Percentiles rank a stretch among this genome's conserved stretches.
phyloP scores from a whole-genome alignment of 2,329 filamentous ascomycete genomes.

The Coniella lustricola region DNA sequence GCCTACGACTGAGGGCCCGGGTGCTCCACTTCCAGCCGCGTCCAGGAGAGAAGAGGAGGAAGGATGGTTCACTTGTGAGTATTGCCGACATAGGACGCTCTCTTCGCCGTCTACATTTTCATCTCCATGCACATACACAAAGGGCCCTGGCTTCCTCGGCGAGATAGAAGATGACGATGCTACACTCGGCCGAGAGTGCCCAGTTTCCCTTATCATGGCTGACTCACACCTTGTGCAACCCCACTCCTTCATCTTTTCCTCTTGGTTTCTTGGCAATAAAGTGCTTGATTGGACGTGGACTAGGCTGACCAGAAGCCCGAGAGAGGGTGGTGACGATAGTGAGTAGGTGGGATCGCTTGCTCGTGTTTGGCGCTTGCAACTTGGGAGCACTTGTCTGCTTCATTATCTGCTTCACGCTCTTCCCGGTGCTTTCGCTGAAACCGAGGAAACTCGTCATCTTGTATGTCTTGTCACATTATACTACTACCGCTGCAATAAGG shows the following conservation, averaged over 20 bases:
- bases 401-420: slow-evolving; percentile 83
- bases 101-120: neutral
- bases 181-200: neutral
- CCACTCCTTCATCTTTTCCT: slow-evolving; percentile 18
- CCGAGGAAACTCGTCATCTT: slow-evolving; percentile 94
- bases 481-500: slow-evolving; percentile 12
- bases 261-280: slow-evolving; percentile 9
- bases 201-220: too few relatives aligned
- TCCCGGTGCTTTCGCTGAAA: slow-evolving; percentile 71
- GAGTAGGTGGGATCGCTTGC: slow-evolving; percentile 91
- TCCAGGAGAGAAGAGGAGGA: slow-evolving; percentile 89
- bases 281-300: slow-evolving; percentile 3
- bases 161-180: too few relatives aligned
- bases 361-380: slow-evolving; percentile 89
- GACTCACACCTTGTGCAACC: too few relatives aligned
- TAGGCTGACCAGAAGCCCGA: slow-evolving; percentile 22
- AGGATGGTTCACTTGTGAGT: slow-evolving; percentile 91
- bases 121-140: neutral
- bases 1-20: slow-evolving; percentile 74
- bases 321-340: slow-evolving; percentile 47
- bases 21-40: slow-evolving; percentile 79
- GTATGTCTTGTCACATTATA: slow-evolving; percentile 56
- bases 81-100: slow-evolving; percentile 13
- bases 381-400: slow-evolving; percentile 86
- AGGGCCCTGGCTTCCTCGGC: neutral